Base-by-base conservation (phyloP, 148 eudicot genomes). In the Hydrangea macrophylla region DNA sequence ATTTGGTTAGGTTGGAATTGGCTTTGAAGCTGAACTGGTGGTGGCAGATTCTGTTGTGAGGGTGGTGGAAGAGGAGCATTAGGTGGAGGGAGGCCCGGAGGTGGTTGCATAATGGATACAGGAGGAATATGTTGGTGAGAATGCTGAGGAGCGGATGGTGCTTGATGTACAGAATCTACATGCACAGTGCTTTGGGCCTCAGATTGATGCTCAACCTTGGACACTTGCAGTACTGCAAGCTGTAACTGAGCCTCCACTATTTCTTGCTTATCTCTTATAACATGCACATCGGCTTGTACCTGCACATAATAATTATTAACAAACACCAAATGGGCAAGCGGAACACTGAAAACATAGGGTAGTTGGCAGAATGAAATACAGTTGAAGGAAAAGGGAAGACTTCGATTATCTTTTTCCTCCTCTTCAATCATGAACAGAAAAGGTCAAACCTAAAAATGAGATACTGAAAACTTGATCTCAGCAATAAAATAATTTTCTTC, bases 231-330 rank as follows among this genome's bases (percentile, higher is more conserved):
- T 75, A 80, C 86, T 25, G 85, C 78, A 20, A 84, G 87, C 70
- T 81, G 85, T 68, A 84, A 74, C 57, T 87, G 88, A 78, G 90
- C 85, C 53, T 90, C 90, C 37, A 87, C 65, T 48, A 88, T 81
- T 37, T 90, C 98, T 74, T 92, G 98, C 67, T 92, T 89, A 73
- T 88, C 98, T 81, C 60, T 88, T 58, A 92, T 39, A 54, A 79
- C 74, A 53, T 78, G 87, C 12, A 92, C 86, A 58, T 86, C 84
- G 69, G 67, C 69, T 78, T 89, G 89, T 62, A 92, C 96, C 98
- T 92, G 79, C 68, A 59, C 15, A 39, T 7, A 33, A 24, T 35
- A 33, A 24, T 35, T 45, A 55, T 27, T 40, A 15, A 69, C 17
- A 32, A 62, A 62, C 65, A 60, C 18, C 33, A 28, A 58, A 48